These are phyloP conservation scores for Penicillium expansum DNA, from an alignment of 2,329 filamentous ascomycete species.

Conservation along the genomic window DNA sequence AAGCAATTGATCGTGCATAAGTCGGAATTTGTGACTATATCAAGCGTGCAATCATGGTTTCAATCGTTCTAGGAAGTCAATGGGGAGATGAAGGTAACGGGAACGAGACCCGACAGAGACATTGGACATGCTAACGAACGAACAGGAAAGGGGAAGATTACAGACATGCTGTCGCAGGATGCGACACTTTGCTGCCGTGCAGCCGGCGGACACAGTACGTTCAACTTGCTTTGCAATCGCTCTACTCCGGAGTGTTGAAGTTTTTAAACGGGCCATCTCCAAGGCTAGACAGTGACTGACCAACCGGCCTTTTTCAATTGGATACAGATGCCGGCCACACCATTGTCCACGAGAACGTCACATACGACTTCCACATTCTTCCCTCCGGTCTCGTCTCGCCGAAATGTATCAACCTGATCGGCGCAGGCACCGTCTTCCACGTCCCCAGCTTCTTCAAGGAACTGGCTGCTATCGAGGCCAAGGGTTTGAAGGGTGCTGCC, in stretches of 20 bases:
- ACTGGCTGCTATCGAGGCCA: conserved; percentile 42
- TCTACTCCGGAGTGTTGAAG: background rate
- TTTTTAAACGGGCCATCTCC: background rate
- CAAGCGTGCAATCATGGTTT: conserved; percentile 33
- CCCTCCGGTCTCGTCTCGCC: conserved; percentile 47
- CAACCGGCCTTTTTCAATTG: background rate
- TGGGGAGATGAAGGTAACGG: conserved; percentile 48
- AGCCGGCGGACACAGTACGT: conserved; percentile 48
- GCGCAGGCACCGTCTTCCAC: conserved; percentile 48
- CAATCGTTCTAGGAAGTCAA: conserved; percentile 48
- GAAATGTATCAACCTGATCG: conserved; percentile 47
- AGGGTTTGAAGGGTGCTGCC: conserved; percentile 42
- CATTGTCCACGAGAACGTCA: conserved; percentile 47
- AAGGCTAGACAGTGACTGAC: conserved; percentile 8
- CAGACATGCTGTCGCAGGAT: conserved; percentile 47
- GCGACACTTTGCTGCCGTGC: conserved; percentile 46
- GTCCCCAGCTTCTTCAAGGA: conserved; percentile 51
- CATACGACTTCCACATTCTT: conserved; percentile 51
- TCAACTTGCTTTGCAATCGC: background rate
- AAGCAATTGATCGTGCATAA: conserved; percentile 3
- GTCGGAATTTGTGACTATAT: background rate
- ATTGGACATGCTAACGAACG: conserved; percentile 7
- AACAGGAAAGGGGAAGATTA: conserved; percentile 49
- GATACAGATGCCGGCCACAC: conserved; percentile 46
- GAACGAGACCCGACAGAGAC: background rate